These are phyloP conservation scores for Jatropha podagrica DNA, from an alignment of 441 rosid genomes.

Conservation along the genomic window DNA sequence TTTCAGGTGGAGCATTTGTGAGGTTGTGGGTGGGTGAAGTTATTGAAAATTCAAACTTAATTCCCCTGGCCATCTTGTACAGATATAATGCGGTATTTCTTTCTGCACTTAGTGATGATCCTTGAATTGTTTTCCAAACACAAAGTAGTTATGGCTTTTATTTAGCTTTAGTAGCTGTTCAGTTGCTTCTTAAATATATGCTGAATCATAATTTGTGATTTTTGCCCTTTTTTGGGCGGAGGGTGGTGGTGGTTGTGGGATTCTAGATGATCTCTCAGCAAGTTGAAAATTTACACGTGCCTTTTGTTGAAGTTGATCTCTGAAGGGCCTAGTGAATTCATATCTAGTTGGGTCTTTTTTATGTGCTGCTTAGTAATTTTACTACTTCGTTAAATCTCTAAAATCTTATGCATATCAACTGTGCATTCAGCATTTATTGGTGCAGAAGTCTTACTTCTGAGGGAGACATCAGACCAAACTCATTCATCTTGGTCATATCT, in stretches of 20 bases:
- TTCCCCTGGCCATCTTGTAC: slow-evolving; percentile 72
- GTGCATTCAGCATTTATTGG: neutral
- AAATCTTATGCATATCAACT: neutral
- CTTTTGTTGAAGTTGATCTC: neutral
- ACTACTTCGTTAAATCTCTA: neutral
- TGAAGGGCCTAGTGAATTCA: neutral
- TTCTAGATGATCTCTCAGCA: neutral
- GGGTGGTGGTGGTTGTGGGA: neutral
- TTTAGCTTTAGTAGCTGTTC: neutral
- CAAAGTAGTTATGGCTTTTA: neutral
- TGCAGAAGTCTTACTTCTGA: slow-evolving; percentile 3
- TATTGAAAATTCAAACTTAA: slow-evolving; percentile 38
- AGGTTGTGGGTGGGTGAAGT: slow-evolving; percentile 78
- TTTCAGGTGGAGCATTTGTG: slow-evolving; percentile 54
- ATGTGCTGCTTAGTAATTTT: neutral
- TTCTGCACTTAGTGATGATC: slow-evolving; percentile 9
- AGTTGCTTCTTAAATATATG: neutral
- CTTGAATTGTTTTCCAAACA: neutral
- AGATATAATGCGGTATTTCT: slow-evolving; percentile 53
- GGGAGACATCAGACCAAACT: neutral
- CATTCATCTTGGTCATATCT: slow-evolving; percentile 19
- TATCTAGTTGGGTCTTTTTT: neutral
- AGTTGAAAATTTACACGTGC: neutral
- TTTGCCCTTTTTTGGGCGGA: neutral
- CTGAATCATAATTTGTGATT: neutral